These are phyloP conservation scores for Ploettnerulaceae sp. DNA, from an alignment of 2,329 filamentous ascomycete species.

Conservation along the genomic window DNA sequence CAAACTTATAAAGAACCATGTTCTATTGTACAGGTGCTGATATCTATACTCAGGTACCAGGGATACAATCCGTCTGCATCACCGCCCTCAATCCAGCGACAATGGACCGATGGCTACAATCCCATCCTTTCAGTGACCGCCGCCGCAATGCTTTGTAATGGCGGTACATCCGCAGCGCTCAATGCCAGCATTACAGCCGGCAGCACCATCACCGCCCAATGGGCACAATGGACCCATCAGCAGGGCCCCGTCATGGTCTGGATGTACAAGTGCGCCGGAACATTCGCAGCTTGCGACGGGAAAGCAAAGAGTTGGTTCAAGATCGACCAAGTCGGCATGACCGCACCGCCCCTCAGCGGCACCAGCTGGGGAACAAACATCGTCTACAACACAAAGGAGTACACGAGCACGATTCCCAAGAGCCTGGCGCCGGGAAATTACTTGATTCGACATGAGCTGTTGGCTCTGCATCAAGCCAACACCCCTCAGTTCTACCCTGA, in stretches of 20 bases:
- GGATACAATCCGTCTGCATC: conserved; percentile 46
- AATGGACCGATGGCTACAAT: conserved; percentile 52
- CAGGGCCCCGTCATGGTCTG: conserved; percentile 57
- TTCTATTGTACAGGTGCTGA: neutral
- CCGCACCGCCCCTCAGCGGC: conserved; percentile 40
- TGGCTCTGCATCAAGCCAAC: conserved; percentile 51
- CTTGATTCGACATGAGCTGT: conserved; percentile 51
- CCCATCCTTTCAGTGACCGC: conserved; percentile 46
- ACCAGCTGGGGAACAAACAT: conserved; percentile 45
- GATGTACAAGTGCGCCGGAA: conserved; percentile 48
- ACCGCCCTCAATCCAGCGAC: conserved; percentile 50
- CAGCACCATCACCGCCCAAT: conserved; percentile 44
- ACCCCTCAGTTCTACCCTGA: conserved; percentile 51
- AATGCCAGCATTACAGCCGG: conserved; percentile 45
- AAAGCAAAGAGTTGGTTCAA: conserved; percentile 54
- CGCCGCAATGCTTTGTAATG: conserved; percentile 51
- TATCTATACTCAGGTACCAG: conserved; percentile 26
- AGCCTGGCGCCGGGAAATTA: conserved; percentile 49
- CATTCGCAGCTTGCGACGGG: conserved; percentile 46
- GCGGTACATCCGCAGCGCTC: conserved; percentile 44
- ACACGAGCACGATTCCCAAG: conserved; percentile 46
- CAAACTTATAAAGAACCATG: too few species aligned
- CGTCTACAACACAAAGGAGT: conserved; percentile 42
- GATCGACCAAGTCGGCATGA: conserved; percentile 50
- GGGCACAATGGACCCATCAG: conserved; percentile 53